Percentiles rank a stretch among this genome's conserved stretches.
phyloP scores from a whole-genome alignment of 192 early-diverging fungal genomes.

The Coemansia sp. region DNA sequence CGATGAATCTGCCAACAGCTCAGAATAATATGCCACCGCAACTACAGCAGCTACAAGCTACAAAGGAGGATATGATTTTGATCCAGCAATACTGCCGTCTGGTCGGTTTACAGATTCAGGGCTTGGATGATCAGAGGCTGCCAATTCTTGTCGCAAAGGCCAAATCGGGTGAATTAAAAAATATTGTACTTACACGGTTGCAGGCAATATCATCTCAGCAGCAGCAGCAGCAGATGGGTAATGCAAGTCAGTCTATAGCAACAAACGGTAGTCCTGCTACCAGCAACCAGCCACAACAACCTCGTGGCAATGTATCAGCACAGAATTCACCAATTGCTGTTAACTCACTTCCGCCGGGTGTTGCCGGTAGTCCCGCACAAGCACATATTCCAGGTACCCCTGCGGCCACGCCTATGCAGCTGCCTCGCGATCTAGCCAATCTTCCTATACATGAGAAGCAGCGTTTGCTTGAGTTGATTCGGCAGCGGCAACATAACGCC shows the following conservation, averaged over 20 bases:
- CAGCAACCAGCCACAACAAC: slow-evolving; percentile 10
- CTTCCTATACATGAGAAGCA: slow-evolving; percentile 23
- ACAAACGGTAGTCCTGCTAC: not conserved
- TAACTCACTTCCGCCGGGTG: slow-evolving; percentile 16
- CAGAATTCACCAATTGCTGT: slow-evolving; percentile 21
- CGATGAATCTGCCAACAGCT: not conserved
- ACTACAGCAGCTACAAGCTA: slow-evolving; percentile 25
- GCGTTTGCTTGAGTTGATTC: slow-evolving; percentile 26
- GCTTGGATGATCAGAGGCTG: slow-evolving; percentile 22
- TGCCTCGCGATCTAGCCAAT: slow-evolving; percentile 23
- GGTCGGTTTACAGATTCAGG: slow-evolving; percentile 15
- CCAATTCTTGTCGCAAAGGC: slow-evolving; percentile 22
- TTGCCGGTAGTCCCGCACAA: not conserved
- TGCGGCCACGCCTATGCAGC: slow-evolving; percentile 8
- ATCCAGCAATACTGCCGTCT: slow-evolving; percentile 32
- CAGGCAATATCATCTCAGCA: slow-evolving; percentile 15
- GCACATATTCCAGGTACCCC: not conserved
- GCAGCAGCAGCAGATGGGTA: slow-evolving; percentile 6
- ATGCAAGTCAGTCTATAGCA: not conserved
- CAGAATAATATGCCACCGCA: slow-evolving; percentile 2
- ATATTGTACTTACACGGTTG: slow-evolving; percentile 11
- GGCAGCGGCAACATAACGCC: slow-evolving; percentile 22
- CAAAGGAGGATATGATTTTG: slow-evolving; percentile 30
- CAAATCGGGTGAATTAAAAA: slow-evolving; percentile 33
- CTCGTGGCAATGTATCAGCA: slow-evolving; percentile 9